Evolutionary conservation across 2,329 filamentous ascomycete genomes (phyloP).

Genomic region (Fusarium newnesense): DNA sequence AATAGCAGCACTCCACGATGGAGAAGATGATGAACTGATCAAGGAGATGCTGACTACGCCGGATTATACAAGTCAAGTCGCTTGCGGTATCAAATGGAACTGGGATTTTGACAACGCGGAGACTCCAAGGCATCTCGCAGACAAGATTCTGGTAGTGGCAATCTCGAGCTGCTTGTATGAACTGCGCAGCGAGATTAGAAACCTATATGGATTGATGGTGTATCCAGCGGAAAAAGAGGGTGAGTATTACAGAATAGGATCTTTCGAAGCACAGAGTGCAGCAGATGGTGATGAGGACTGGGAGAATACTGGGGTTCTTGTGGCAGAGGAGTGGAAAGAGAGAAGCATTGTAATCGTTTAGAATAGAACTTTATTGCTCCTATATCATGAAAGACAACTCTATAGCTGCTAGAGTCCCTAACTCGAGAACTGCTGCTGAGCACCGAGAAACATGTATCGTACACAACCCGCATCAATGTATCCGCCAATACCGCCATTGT

Average conservation of each 20-base stretch:
- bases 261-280: background rate
- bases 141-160: background rate
- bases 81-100: background rate
- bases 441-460: background rate
- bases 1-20: rapidly evolving
- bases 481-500: constrained; percentile 2
- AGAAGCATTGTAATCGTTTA: background rate
- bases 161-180: background rate
- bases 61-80: too few relatives aligned
- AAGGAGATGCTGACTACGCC: background rate
- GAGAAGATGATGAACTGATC: rapidly evolving
- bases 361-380: too few relatives aligned
- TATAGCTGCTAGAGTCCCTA: rapidly evolving
- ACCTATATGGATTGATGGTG: background rate
- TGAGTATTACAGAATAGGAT: background rate
- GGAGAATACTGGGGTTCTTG: rapidly evolving
- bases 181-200: rapidly evolving
- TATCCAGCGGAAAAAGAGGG: background rate
- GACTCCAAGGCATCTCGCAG: background rate
- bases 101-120: background rate
- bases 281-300: rapidly evolving
- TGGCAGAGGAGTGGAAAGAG: rapidly evolving
- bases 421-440: background rate
- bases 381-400: background rate
- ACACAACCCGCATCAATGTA: background rate